Percentiles rank a stretch among this genome's conserved stretches.
These are phyloP conservation scores for Dactylellina leptospora DNA, from an alignment of 2,329 filamentous ascomycete genomes.

Conservation along the genomic window DNA sequence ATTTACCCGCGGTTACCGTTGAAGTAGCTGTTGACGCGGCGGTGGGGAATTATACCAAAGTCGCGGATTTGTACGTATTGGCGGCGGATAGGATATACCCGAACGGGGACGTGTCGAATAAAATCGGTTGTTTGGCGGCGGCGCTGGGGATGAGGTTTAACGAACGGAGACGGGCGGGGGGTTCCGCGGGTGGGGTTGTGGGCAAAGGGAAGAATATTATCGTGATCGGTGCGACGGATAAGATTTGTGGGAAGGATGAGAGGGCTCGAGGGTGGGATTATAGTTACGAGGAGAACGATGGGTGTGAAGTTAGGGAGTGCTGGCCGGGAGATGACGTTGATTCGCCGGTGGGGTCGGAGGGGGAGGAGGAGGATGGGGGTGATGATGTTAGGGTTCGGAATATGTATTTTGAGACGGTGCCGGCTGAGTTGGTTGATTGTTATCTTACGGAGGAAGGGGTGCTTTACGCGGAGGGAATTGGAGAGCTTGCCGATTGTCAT, in stretches of 20 bases:
- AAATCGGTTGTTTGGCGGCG: slow-evolving; percentile 44
- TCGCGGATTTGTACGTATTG: slow-evolving; percentile 45
- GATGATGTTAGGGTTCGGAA: slow-evolving; percentile 45
- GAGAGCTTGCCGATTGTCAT: slow-evolving; percentile 43
- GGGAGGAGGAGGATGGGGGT: not conserved
- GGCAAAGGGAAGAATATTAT: slow-evolving; percentile 38
- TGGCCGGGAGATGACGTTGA: slow-evolving; percentile 39
- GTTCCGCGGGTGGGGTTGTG: not conserved
- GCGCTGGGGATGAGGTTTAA: slow-evolving; percentile 46
- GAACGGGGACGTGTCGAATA: slow-evolving; percentile 50
- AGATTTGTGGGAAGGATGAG: slow-evolving; percentile 47
- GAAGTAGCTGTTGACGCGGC: slow-evolving; percentile 53
- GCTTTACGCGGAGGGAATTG: slow-evolving; percentile 34
- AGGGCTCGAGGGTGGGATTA: slow-evolving; percentile 50
- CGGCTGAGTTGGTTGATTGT: slow-evolving; percentile 42
- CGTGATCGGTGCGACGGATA: slow-evolving; percentile 48
- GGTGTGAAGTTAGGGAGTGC: slow-evolving; percentile 37
- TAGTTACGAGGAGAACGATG: slow-evolving; percentile 52
- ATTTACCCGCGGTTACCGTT: slow-evolving; percentile 27
- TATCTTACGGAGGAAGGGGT: slow-evolving; percentile 51
- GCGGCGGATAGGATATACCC: slow-evolving; percentile 53
- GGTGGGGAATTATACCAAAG: slow-evolving; percentile 49
- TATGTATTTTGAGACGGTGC: slow-evolving; percentile 53
- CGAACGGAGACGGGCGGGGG: slow-evolving; percentile 12
- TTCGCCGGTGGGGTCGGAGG: slow-evolving; percentile 13